Evolutionary conservation across 768 basidiomycete species (phyloP).

Genomic region (Mycena haematopus): DNA sequence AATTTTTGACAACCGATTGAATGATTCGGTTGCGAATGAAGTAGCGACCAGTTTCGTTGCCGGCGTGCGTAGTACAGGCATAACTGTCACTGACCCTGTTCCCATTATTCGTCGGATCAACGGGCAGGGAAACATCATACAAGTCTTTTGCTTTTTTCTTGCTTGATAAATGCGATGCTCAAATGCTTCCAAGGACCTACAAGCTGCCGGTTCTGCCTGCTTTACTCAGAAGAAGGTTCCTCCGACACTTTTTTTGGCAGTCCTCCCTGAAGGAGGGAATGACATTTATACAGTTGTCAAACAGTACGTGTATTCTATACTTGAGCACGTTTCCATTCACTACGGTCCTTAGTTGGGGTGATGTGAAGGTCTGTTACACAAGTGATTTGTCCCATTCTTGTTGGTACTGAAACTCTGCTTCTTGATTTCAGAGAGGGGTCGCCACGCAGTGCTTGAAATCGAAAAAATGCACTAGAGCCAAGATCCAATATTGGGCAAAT

Average conservation of each 20-base stretch:
- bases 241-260: slow-evolving; percentile 64
- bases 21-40: slow-evolving; percentile 48
- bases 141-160: slow-evolving; percentile 41
- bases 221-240: slow-evolving; percentile 40
- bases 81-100: slow-evolving; percentile 53
- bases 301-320: slow-evolving; percentile 57
- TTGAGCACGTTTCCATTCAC: not conserved
- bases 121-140: slow-evolving; percentile 58
- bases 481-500: slow-evolving; percentile 80
- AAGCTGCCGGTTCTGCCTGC: slow-evolving; percentile 54
- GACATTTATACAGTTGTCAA: slow-evolving; percentile 81
- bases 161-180: not conserved
- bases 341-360: slow-evolving; percentile 65
- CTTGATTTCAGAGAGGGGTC: slow-evolving; percentile 61
- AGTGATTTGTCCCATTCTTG: not conserved
- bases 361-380: slow-evolving; percentile 52
- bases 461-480: slow-evolving; percentile 67
- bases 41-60: slow-evolving; percentile 59
- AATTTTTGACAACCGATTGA: slow-evolving; percentile 71
- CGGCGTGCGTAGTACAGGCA: slow-evolving; percentile 67
- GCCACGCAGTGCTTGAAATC: slow-evolving; percentile 82
- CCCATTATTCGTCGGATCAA: slow-evolving; percentile 60
- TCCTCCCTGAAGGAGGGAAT: slow-evolving; percentile 74
- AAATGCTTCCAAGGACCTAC: slow-evolving; percentile 50
- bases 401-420: not conserved